Evolutionary conservation across 441 rosid species (phyloP).

Genomic region (Pelargonium citronellum): DNA sequence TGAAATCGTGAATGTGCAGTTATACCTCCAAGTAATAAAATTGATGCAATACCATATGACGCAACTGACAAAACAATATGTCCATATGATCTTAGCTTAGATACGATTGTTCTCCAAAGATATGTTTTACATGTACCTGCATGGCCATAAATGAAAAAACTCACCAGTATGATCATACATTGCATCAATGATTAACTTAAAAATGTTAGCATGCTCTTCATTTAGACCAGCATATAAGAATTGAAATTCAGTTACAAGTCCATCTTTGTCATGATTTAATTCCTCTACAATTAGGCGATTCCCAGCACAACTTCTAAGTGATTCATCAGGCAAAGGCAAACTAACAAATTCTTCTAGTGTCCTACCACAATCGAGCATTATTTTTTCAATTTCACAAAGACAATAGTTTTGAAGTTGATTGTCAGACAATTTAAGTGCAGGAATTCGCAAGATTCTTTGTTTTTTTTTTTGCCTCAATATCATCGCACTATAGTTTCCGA

Average conservation of each 20-base stretch:
- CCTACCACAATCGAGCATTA: background rate
- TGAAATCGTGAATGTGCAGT: constrained; percentile 10
- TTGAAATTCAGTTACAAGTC: too few species aligned
- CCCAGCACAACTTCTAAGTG: background rate
- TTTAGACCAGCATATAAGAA: background rate
- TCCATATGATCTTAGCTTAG: background rate
- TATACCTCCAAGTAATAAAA: background rate
- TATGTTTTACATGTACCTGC: constrained; percentile 8
- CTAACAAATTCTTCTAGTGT: background rate
- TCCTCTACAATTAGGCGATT: background rate
- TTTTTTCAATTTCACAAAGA: background rate
- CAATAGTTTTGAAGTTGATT: background rate
- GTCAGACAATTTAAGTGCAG: background rate
- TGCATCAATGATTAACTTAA: background rate
- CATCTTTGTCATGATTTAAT: background rate
- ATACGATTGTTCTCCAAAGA: background rate
- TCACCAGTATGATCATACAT: background rate
- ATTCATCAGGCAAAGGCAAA: background rate
- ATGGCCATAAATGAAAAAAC: background rate
- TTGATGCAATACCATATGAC: background rate
- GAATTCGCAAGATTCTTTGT: background rate
- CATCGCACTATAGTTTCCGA: background rate
- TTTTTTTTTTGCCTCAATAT: background rate
- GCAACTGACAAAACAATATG: constrained; percentile 3
- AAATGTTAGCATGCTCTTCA: background rate